Evolutionary conservation across 768 basidiomycete species (phyloP), one percentile per base, ranked within the genome.

Genomic region (Floccularia luteovirens): DNA sequence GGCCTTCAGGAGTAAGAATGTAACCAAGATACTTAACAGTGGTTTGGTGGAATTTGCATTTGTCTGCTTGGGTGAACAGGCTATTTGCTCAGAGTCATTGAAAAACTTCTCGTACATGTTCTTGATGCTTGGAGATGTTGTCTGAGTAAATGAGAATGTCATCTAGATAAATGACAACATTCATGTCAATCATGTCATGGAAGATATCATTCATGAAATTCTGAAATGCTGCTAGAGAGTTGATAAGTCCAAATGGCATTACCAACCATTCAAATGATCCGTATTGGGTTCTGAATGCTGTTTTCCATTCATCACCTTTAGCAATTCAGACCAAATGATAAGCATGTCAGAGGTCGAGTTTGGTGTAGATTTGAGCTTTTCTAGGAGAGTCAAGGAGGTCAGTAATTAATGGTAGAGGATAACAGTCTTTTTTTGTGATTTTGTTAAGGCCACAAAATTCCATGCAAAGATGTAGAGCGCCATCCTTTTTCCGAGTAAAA

Each of bases 301-400:
- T 68, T 44, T 69, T 70, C 60, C 57, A 61, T 46, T 67, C 54
- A 39, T 68, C 55, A 0, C 43, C n/a, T n/a, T n/a, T n/a, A n/a
- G n/a, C n/a, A n/a, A n/a, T n/a, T n/a, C n/a, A n/a, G n/a, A n/a
- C n/a, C n/a, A n/a, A n/a, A n/a, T n/a, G n/a, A n/a, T n/a, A n/a
- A n/a, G n/a, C n/a, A n/a, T n/a, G n/a, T n/a, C n/a, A n/a, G n/a
- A n/a, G n/a, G 5, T 54, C 57, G 44, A 58, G 54, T 43, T 59
- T 70, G 1, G 60, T 60, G 24, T 49, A 45, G 31, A 69, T 49
- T 11, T 54, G 41, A 1, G 55, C 49, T 13, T 52, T 56, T 39
- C 50, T 51, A 4, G 57, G 47, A 28, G 35, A 46, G 25, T 62
- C 51, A 5, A 59, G 34, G 12, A 69, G 56, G 17, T 63, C 53